phyloP scores from a whole-genome alignment of 2,329 filamentous ascomycete species.

The Pseudogymnoascus sp. region DNA sequence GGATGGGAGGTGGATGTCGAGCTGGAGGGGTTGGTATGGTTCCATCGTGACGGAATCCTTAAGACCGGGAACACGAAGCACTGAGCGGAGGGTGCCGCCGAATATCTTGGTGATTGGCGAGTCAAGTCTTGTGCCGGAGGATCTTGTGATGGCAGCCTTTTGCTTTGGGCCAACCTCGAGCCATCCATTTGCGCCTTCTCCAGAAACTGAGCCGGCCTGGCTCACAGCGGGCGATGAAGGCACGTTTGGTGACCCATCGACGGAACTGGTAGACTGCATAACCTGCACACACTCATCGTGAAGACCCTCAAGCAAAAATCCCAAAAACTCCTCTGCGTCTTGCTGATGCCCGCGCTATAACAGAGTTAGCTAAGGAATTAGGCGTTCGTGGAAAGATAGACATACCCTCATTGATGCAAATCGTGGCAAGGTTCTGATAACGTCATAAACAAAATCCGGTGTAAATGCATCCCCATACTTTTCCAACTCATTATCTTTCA shows the following conservation, averaged over 20 bases:
- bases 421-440: constrained; percentile 75
- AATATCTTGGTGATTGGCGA: constrained; percentile 94
- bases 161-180: constrained; percentile 91
- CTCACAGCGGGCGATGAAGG: constrained; percentile 34
- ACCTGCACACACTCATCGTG: constrained; percentile 85
- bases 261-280: constrained; percentile 39
- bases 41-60: constrained; percentile 90
- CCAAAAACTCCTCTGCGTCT: constrained; percentile 94
- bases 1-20: constrained; percentile 83
- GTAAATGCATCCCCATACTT: constrained; percentile 86
- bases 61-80: constrained; percentile 75
- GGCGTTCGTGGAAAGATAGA: constrained; percentile 16
- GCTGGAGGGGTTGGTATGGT: constrained; percentile 86
- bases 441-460: constrained; percentile 91
- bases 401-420: constrained; percentile 87
- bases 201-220: constrained; percentile 27
- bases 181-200: constrained; percentile 62
- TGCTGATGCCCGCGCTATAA: constrained; percentile 83
- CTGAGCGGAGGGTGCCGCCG: constrained; percentile 81
- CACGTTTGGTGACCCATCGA: constrained; percentile 31
- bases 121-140: constrained; percentile 65
- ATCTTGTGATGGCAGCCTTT: constrained; percentile 75
- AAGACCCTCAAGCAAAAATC: constrained; percentile 83
- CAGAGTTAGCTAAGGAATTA: constrained; percentile 19
- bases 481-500: constrained; percentile 80